Evolutionary conservation across 2,329 filamentous ascomycete species (phyloP).

Genomic region (Trichoderma simmonsii): DNA sequence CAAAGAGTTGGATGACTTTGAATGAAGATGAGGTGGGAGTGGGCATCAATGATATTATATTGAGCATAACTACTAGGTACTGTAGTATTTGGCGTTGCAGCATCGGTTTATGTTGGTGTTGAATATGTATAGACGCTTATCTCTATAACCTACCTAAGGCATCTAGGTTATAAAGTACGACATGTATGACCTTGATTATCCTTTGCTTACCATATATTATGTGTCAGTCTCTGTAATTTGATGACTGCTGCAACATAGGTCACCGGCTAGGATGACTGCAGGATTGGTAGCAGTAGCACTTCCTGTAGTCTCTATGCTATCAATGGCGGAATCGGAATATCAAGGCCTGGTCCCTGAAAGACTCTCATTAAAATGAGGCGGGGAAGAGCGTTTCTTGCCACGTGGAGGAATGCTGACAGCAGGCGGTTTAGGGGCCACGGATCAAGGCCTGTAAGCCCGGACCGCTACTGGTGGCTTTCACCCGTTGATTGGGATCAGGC

Average conservation of each 20-base stretch:
- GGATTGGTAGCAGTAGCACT: background rate
- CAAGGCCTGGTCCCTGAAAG: background rate
- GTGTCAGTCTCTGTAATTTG: background rate
- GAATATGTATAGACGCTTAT: background rate
- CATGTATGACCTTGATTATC: background rate
- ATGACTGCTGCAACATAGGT: background rate
- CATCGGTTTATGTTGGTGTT: background rate
- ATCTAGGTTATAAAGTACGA: background rate
- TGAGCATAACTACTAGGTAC: background rate
- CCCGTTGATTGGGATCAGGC: background rate
- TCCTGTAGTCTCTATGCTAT: background rate
- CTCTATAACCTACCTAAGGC: background rate
- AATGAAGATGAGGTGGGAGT: background rate
- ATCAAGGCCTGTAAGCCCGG: background rate
- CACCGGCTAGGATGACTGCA: background rate
- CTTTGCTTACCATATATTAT: background rate
- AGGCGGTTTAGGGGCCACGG: background rate
- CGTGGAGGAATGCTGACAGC: background rate
- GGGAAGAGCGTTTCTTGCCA: background rate
- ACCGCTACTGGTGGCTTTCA: conserved; percentile 2
- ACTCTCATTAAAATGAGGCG: background rate
- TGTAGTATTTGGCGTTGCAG: background rate
- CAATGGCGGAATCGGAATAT: background rate
- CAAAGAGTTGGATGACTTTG: background rate
- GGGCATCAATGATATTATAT: background rate